Percentiles rank a stretch among this genome's conserved stretches.
These are phyloP conservation scores for Moniliella sp. DNA, from an alignment of 1,284 basidiomycete species.

Conservation along the genomic window DNA sequence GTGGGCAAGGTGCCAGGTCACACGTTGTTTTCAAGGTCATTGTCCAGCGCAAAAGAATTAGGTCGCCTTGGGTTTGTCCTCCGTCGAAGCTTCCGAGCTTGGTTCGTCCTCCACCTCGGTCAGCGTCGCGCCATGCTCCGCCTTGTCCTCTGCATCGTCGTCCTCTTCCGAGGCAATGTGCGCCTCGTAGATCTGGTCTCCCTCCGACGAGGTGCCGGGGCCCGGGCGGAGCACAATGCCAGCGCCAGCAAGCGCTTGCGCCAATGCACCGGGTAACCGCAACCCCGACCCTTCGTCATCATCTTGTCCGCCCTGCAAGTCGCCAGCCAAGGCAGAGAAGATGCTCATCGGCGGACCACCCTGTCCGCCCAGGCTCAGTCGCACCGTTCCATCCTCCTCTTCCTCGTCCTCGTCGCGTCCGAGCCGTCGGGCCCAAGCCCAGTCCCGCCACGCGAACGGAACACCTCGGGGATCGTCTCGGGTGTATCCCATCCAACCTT, in stretches of 20 bases:
- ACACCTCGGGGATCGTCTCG: conserved; percentile 33
- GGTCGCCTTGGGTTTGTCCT: too few relatives aligned
- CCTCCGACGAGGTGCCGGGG: conserved; percentile 10
- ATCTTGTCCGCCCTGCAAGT: conserved; percentile 13
- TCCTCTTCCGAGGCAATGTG: conserved; percentile 22
- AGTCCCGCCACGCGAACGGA: conserved; percentile 39
- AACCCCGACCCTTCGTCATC: conserved; percentile 8
- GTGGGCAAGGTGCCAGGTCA: too few relatives aligned
- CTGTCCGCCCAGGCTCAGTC: conserved; percentile 6
- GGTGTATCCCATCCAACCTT: conserved; percentile 55
- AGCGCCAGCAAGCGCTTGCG: conserved; percentile 17
- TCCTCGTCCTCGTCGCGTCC: not conserved
- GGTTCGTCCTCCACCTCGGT: too few relatives aligned
- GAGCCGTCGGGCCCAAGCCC: conserved; percentile 3
- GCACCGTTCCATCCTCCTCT: not conserved
- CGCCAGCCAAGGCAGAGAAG: conserved; percentile 23
- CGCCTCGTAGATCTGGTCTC: conserved; percentile 21
- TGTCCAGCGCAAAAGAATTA: too few relatives aligned
- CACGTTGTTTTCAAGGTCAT: too few relatives aligned
- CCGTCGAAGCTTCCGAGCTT: too few relatives aligned
- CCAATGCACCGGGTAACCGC: conserved; percentile 13
- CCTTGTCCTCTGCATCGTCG: conserved; percentile 3
- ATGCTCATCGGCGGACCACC: conserved; percentile 20
- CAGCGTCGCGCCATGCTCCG: too few relatives aligned
- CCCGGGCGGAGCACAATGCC: conserved; percentile 25